Evolutionary conservation across 169 alveolate genomes (phyloP), one percentile per base, ranked within the genome.

Genomic region (Cryptosporidium xiaoi): DNA sequence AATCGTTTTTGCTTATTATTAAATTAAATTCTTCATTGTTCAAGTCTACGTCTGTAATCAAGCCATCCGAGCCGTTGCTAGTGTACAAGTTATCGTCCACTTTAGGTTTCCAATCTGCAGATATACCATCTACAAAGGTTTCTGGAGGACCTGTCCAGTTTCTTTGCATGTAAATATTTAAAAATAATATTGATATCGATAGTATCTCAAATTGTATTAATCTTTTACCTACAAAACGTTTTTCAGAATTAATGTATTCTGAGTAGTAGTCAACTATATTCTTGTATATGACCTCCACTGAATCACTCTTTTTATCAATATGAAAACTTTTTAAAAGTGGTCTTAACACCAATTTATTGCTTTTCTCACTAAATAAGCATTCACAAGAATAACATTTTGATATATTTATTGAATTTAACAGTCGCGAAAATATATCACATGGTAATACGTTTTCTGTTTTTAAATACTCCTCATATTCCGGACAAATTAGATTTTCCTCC

Each of bases 91-190:
- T 10, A 5, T 66, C 36, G 16, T 66, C 51, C 15, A 13, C 64
- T 6, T 40, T 48, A 16, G 24, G 33, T 56, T 62, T 60, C 71
- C 71, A 77, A 29, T 77, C 64, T 10, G 18, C 27, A 7, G 87
- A 40, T 29, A 77, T 0, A 27, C 71, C 48, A 12, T 56, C 69
- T 20, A 55, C 71, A 34, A 77, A 34, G 27, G 24, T 77, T 34
- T 44, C 40, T 24, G 87, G 87, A 8, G 87, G 87, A 7, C 87
- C 87, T 1, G 87, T 77, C 87, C 87, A 77, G 36, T 77, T 77
- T 77, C 64, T 33, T 31, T 77, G 87, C 71, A 77, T 60, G 51
- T 77, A 77, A 56, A 77, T 60, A 60, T 77, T 77, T 1, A 77
- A 40, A 15, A 77, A 44, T 34, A 77, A 66, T 36, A 77, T 77